Base-by-base conservation (phyloP, 106 monocot genomes). In the Acanthochlamys bracteata region DNA sequence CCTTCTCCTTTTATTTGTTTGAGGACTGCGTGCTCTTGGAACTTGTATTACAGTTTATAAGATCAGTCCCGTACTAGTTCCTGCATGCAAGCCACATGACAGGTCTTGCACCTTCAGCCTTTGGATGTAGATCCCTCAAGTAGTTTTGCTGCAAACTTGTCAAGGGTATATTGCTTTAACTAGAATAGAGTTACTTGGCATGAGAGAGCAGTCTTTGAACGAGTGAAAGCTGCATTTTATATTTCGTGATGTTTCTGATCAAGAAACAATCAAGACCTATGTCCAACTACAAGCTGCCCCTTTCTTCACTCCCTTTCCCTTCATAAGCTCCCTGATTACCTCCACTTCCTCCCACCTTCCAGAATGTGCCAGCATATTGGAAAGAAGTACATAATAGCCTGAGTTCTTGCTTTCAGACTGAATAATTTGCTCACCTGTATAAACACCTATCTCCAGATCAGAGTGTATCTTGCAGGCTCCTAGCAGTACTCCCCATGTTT, bases 321-420 rank as follows among this genome's bases (percentile, higher is more conserved):
- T 66, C 89, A 84, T 89, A 51, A 71, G 24, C 49, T 69, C 39
- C 62, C 89, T 81, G 61, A 76, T 72, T 62, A 40, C 68, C 67
- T 79, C 81, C 63, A 79, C 89, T 54, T 82, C 84, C 17, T 46
- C 53, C 89, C 89, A 89, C 65, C 73, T 67, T 55, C 72, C 82
- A 52, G 15, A 71, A 11, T 69, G 68, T 0, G 89, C 89, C 26
- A 76, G 68, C 39, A 89, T 70, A 47, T 84, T 89, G 7, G 89
- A 81, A 10, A 79, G 25, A 49, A 78, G 57, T 55, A 89, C 84
- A 53, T 79, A 79, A 23, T 82, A 76, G 1, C 82, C 89, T 0
- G 81, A 75, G 46, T 75, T 75, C 14, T n/a, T 45, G n/a, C 65
- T 67, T 14, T 61, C 74, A 3, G 57, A 54, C 11, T 73, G 65